Evolutionary conservation across 495 filamentous ascomycete species (phyloP).

Genomic region (Platismatia glauca): DNA sequence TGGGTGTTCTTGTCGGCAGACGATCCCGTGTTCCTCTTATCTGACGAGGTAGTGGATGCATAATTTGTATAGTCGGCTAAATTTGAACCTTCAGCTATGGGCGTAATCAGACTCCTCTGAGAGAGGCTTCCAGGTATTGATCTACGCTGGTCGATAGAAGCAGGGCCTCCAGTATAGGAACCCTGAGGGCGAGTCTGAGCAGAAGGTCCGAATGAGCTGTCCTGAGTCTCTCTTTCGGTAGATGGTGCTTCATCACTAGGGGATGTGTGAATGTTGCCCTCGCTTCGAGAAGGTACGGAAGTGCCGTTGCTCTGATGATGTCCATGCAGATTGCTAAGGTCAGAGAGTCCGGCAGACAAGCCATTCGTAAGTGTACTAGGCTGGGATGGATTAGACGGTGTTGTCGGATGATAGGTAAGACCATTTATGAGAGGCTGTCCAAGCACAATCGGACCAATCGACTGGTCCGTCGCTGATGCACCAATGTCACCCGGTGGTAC

Average conservation of each 20-base stretch:
- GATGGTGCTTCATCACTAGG: conserved; percentile 38
- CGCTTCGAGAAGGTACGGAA: conserved; percentile 51
- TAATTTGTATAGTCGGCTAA: conserved; percentile 70
- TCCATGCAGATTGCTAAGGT: conserved; percentile 35
- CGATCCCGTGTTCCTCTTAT: conserved; percentile 55
- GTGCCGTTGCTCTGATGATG: conserved; percentile 58
- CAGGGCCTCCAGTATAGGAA: conserved; percentile 36
- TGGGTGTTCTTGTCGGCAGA: conserved; percentile 31
- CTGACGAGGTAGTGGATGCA: conserved; percentile 79
- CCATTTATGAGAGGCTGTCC: conserved; percentile 47
- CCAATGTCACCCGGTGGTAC: conserved; percentile 42
- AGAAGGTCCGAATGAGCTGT: conserved; percentile 45
- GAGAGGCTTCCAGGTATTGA: conserved; percentile 37
- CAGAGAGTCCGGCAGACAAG: conserved; percentile 39
- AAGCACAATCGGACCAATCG: conserved; percentile 50
- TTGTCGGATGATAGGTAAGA: conserved; percentile 28
- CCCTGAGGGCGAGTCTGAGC: conserved; percentile 42
- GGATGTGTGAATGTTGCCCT: conserved; percentile 47
- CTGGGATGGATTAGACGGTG: conserved; percentile 45
- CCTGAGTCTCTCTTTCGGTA: conserved; percentile 34
- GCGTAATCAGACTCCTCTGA: conserved; percentile 64
- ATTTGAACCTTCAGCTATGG: conserved; percentile 67
- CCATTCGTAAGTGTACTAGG: conserved; percentile 46
- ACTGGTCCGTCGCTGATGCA: conserved; percentile 31
- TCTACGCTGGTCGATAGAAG: conserved; percentile 19